phyloP scores from a whole-genome alignment of 1,284 basidiomycete genomes.

The Microstroma glucosiphilum region DNA sequence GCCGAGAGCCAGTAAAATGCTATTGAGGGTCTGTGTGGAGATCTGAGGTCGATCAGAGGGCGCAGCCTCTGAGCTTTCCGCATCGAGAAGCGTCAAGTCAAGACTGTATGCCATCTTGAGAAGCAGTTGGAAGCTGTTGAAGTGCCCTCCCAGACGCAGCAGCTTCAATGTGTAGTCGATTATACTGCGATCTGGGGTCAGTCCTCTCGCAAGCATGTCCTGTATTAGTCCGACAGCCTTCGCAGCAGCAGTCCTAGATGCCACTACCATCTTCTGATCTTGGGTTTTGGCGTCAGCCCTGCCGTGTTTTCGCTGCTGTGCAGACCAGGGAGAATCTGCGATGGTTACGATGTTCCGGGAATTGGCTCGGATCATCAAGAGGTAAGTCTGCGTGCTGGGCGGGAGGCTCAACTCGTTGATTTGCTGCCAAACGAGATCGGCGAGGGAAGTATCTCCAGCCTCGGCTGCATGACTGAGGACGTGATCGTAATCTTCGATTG shows the following conservation, averaged over 20 bases:
- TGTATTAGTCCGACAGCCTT: too few species aligned
- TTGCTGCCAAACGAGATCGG: neutral
- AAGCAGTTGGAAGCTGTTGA: slow-evolving; percentile 32
- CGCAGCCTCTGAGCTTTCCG: neutral
- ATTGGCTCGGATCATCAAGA: too few species aligned
- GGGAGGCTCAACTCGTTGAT: neutral
- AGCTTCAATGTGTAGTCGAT: slow-evolving; percentile 34
- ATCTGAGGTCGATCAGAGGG: neutral
- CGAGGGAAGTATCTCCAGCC: neutral
- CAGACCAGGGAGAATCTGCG: neutral
- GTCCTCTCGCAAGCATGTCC: too few species aligned
- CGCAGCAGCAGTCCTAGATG: slow-evolving; percentile 1
- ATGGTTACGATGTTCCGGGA: neutral
- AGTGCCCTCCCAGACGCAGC: slow-evolving; percentile 38
- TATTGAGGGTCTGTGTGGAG: slow-evolving; percentile 40
- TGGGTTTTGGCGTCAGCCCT: neutral
- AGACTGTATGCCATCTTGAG: slow-evolving; percentile 38
- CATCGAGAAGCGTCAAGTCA: slow-evolving; percentile 27
- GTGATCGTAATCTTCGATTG: neutral
- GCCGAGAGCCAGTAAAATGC: slow-evolving; percentile 45
- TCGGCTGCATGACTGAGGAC: neutral
- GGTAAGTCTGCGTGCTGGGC: neutral
- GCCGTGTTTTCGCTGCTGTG: neutral
- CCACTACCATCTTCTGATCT: neutral
- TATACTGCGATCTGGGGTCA: neutral